Base-by-base conservation (phyloP, 2,329 filamentous ascomycete species). In the Pseudocercospora pini-densiflorae region DNA sequence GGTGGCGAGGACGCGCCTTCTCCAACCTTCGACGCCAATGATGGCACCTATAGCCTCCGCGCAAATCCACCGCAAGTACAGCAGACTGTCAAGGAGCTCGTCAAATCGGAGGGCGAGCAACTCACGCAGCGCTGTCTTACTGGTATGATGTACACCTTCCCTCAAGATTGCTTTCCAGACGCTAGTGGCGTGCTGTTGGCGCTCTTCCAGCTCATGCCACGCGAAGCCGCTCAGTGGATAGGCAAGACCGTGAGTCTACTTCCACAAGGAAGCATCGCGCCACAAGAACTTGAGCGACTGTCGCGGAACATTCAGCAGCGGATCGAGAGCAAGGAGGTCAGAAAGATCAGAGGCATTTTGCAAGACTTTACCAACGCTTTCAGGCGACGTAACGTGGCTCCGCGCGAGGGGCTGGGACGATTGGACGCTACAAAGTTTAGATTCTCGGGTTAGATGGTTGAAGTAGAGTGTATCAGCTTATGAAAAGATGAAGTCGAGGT, bases 91-190 rank as follows among this genome's bases (percentile, higher is more conserved):
- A 92, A 90, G 78, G 85, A 87, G 67, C 85, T 97, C 61, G 82
- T 97, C 24, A 70, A 85, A 1, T 81, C 84, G 1, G 89, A 93
- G 70, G 77, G 95, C 43, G 90, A 93, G 74, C 82, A 88, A 63
- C 84, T 99, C 29, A 90, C 95, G 7, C 94, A 97, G 80, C 91
- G 94, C 70, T 90, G 97, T 65, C 86, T 99, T 82, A 95, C 94
- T 0, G 95, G 95, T 67, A 97, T 99, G 94, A 98, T 99, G 94
- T 97, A 97, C 78, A 96, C 91, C 0, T 99, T 99, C 81, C 96
- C 95, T 0, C 88, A 92, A 51, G 95, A 98, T 78, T 97, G 94
- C 81, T 97, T 98, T 76, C 90, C 94, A 0, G 95, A 99, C 77
- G 94, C 93, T 16, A 97, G 93, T 58, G 94, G 93, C 4, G 92